Evolutionary conservation across 345 rosid genomes (phyloP).

Genomic region (Murraya koenigii): DNA sequence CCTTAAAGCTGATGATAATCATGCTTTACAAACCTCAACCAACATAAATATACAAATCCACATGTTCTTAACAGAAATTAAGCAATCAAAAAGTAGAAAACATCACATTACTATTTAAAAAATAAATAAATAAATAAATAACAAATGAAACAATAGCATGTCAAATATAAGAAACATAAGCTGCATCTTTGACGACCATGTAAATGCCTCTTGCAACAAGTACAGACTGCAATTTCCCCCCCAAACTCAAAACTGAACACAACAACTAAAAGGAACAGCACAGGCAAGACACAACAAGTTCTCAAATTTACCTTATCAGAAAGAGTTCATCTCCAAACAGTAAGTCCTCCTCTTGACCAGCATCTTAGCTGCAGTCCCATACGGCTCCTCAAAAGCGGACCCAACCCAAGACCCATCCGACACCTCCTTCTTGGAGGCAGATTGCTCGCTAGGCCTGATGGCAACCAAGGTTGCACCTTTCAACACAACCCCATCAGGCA

Average conservation of each 20-base stretch:
- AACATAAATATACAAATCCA: neutral
- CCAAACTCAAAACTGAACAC: neutral
- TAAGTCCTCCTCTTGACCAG: constrained; percentile 86
- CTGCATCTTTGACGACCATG: neutral
- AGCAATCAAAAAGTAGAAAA: neutral
- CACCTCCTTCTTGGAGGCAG: constrained; percentile 55
- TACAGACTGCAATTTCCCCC: neutral
- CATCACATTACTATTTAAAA: too few relatives aligned
- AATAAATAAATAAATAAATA: neutral
- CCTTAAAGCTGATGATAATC: neutral
- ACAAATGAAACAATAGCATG: neutral
- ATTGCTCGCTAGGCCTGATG: constrained; percentile 78
- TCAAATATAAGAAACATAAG: neutral
- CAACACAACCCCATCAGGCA: constrained; percentile 78
- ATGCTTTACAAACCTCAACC: neutral
- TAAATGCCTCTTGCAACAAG: neutral
- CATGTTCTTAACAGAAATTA: neutral
- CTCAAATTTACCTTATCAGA: constrained; percentile 50
- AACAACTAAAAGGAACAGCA: neutral
- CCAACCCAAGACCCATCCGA: constrained; percentile 77
- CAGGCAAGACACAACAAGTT: neutral
- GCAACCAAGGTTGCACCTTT: constrained; percentile 95
- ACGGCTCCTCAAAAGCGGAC: constrained; percentile 82
- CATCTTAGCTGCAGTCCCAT: constrained; percentile 85
- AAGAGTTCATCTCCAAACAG: constrained; percentile 98